A percentile compares a stretch with the other conserved stretches of the same genome.
Conservation (phyloP, 2,329 filamentous ascomycete species). For the Talaromyces sp. region DNA sequence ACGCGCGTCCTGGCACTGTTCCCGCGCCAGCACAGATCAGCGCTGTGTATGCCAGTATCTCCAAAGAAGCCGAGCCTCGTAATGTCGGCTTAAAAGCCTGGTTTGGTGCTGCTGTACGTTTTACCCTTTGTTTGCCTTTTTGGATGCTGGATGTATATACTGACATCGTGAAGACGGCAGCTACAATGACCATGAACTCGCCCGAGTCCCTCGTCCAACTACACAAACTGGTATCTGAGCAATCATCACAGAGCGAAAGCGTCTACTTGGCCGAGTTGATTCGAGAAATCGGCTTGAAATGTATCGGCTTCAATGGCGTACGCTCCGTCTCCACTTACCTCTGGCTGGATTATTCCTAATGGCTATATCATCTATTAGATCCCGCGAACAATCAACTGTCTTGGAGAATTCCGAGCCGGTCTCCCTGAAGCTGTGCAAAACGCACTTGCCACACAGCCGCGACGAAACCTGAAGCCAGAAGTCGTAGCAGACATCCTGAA, state of each 20-base stretch:
- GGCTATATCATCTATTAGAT: conserved; percentile 40
- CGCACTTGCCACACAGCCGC: conserved; percentile 6
- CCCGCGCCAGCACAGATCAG: conserved; percentile 59
- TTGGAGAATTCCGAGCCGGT: conserved; percentile 62
- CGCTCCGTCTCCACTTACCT: neutral
- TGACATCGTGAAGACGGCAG: conserved; percentile 56
- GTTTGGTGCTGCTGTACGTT: conserved; percentile 60
- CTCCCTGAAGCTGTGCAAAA: conserved; percentile 48
- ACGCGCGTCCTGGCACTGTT: conserved; percentile 60
- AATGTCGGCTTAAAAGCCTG: conserved; percentile 40
- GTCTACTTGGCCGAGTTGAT: conserved; percentile 34
- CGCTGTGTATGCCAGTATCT: conserved; percentile 60
- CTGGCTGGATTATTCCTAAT: neutral
- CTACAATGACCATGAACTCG: conserved; percentile 82
- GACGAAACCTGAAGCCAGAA: conserved; percentile 35
- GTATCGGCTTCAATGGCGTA: conserved; percentile 40
- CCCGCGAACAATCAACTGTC: conserved; percentile 75
- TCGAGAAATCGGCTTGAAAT: conserved; percentile 43
- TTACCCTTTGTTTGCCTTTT: conserved; percentile 45
- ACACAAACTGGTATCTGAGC: conserved; percentile 42
- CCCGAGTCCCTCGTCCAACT: conserved; percentile 66
- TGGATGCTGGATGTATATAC: neutral
- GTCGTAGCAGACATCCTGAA: conserved; percentile 52
- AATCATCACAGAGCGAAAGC: conserved; percentile 19
- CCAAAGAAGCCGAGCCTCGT: conserved; percentile 56